Percentiles rank a stretch among this genome's conserved stretches.
phyloP scores from a whole-genome alignment of 2,329 filamentous ascomycete genomes.

The Phaeosphaeriaceae sp. region DNA sequence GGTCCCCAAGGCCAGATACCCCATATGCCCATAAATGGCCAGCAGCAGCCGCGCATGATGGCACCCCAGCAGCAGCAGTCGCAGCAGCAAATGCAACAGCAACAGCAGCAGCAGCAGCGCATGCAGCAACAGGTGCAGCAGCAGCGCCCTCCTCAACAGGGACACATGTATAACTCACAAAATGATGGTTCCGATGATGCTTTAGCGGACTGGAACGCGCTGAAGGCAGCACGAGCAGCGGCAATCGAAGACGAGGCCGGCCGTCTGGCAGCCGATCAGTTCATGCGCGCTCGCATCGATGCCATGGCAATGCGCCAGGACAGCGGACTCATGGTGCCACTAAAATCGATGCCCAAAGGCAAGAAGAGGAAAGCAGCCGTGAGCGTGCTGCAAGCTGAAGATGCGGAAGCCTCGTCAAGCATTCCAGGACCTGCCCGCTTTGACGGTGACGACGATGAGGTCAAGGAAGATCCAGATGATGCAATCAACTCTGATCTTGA shows the following conservation, averaged over 20 bases:
- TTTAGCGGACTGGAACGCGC: conserved; percentile 62
- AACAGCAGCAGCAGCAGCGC: conserved; percentile 32
- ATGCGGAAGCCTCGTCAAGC: conserved; percentile 34
- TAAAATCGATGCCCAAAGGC: conserved; percentile 62
- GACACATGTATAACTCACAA: conserved; percentile 61
- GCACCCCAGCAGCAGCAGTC: conserved; percentile 35
- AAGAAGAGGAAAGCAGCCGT: conserved; percentile 51
- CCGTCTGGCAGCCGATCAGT: conserved; percentile 66
- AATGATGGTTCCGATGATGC: conserved; percentile 77
- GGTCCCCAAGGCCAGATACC: conserved; percentile 30
- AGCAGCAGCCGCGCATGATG: conserved; percentile 40
- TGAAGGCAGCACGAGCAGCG: conserved; percentile 65
- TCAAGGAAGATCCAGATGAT: conserved; percentile 75
- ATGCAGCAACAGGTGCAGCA: conserved; percentile 39
- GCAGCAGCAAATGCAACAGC: conserved; percentile 42
- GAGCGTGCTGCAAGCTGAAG: conserved; percentile 63
- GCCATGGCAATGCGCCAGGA: conserved; percentile 73
- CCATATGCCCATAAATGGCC: conserved; percentile 35
- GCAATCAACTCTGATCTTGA: conserved; percentile 99
- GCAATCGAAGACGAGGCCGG: conserved; percentile 55
- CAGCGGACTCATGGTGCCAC: conserved; percentile 77
- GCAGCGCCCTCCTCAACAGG: conserved; percentile 37
- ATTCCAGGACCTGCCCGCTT: conserved; percentile 50
- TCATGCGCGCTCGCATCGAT: conserved; percentile 73
- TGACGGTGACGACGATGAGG: conserved; percentile 67